Evolutionary conservation across 257 asterid species (phyloP), one percentile per base, ranked within the genome.

Genomic region (Primulina tabacum): DNA sequence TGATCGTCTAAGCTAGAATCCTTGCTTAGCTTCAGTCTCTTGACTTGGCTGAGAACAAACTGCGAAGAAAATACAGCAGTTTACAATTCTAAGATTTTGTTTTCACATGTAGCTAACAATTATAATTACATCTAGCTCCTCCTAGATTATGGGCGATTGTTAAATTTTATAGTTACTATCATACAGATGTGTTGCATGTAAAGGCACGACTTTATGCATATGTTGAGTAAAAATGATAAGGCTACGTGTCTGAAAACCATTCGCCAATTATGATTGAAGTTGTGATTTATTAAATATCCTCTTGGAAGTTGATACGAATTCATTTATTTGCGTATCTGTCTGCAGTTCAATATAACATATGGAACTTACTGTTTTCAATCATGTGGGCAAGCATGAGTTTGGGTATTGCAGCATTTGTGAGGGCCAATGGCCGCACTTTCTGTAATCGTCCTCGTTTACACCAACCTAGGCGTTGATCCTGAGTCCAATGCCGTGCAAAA

Each of bases 381-480:
- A 73, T 94, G 71, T 94, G 97, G 98, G 92, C 86, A 30, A 71
- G 95, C 81, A 65, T 84, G 79, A 90, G 97, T 80, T 68, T 83
- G 73, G 84, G 69, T 18, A 81, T 88, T 18, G 89, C 85, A 55
- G 87, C 82, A 57, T 69, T 85, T 57, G 95, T 92, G 72, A 90
- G 69, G 85, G 81, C 87, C 72, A 83, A 90, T 60, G 95, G 96
- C 53, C 92, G 88, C 34, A 28, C 74, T 56, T 92, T 92, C 90
- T 92, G 98, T 60, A 85, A 92, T 74, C 87, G 96, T 28, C 98
- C 98, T 59, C 96, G 93, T 57, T 87, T 92, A 43, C 86, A 82
- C 82, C 88, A 78, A 77, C 90, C 96, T 67, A 73, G 87, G 57
- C 77, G 56, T 69, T 87, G 85, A 90, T 77, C 74, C 74, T 57